Evolutionary conservation across 495 filamentous ascomycete genomes (phyloP).

Genomic region (Lichina pygmaea): DNA sequence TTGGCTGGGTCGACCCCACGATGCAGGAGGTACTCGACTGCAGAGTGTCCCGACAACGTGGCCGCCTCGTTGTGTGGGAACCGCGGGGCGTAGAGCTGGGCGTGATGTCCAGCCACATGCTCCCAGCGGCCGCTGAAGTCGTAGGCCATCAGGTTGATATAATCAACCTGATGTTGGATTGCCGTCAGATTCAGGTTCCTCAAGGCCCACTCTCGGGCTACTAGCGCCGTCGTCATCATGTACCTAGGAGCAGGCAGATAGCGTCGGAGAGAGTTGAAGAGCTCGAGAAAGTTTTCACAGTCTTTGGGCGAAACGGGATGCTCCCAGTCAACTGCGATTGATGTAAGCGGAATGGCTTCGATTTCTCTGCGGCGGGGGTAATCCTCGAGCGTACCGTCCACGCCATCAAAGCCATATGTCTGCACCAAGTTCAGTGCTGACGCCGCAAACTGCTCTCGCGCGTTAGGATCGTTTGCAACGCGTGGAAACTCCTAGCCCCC

Average conservation of each 20-base stretch:
- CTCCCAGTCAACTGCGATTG: conserved; percentile 60
- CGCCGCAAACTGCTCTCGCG: conserved; percentile 42
- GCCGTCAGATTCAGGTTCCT: conserved; percentile 46
- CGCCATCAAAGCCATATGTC: conserved; percentile 53
- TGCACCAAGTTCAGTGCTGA: conserved; percentile 47
- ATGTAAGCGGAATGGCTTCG: too few species aligned
- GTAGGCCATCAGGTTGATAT: conserved; percentile 65
- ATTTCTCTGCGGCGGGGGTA: neutral
- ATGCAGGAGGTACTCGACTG: conserved; percentile 34
- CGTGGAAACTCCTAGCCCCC: conserved; percentile 55
- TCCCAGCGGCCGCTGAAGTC: conserved; percentile 73
- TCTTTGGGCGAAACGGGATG: conserved; percentile 44
- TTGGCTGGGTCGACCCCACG: conserved; percentile 46
- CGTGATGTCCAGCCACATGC: conserved; percentile 42
- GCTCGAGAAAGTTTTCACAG: conserved; percentile 42
- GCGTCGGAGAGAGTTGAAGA: conserved; percentile 41
- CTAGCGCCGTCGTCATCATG: conserved; percentile 54
- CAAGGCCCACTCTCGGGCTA: conserved; percentile 48
- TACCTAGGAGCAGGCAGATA: conserved; percentile 49
- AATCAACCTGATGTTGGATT: conserved; percentile 41
- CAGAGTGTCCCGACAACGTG: conserved; percentile 34
- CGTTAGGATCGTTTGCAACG: conserved; percentile 33
- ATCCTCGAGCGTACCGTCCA: conserved; percentile 35
- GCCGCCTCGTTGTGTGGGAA: conserved; percentile 18
- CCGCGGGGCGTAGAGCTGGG: conserved; percentile 42